A percentile compares a stretch with the other conserved stretches of the same genome.
phyloP scores from a whole-genome alignment of 306 rosid species.

The Sesbania bispinosa region DNA sequence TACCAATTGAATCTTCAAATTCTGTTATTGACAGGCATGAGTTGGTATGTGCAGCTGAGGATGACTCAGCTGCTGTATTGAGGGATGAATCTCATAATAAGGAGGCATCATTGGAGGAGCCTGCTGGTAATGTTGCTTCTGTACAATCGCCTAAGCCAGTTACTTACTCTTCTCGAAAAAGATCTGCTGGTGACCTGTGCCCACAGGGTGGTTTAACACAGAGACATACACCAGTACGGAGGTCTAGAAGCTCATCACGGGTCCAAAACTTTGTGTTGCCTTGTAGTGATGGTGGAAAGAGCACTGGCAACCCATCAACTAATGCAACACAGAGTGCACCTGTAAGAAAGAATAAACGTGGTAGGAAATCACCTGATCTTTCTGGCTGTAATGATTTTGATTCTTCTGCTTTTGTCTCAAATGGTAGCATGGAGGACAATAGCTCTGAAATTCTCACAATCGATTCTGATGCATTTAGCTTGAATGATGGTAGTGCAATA shows the following conservation, averaged over 20 bases:
- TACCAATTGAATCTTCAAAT: conserved; percentile 41
- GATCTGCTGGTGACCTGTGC: conserved; percentile 45
- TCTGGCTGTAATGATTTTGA: conserved; percentile 60
- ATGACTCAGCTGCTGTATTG: conserved; percentile 45
- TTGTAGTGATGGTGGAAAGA: conserved; percentile 37
- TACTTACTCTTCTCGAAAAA: conserved; percentile 55
- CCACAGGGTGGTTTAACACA: conserved; percentile 38
- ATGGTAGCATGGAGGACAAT: conserved; percentile 67
- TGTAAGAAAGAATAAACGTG: conserved; percentile 44
- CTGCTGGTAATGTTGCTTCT: conserved; percentile 31
- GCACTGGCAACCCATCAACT: conserved; percentile 31
- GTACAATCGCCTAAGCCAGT: conserved; percentile 45
- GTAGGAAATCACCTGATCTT: conserved; percentile 58
- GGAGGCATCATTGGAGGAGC: conserved; percentile 45
- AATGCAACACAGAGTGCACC: conserved; percentile 42
- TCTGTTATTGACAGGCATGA: conserved; percentile 42
- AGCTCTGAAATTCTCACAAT: conserved; percentile 66
- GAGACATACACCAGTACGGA: conserved; percentile 44
- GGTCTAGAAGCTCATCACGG: conserved; percentile 68
- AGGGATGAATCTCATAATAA: conserved; percentile 38
- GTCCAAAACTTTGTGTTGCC: conserved; percentile 37
- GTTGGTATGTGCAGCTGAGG: conserved; percentile 37
- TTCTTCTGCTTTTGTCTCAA: conserved; percentile 51
- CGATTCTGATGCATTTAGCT: conserved; percentile 69
- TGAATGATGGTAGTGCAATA: conserved; percentile 65